A percentile compares a stretch with the other conserved stretches of the same genome.
Conservation (phyloP, 805 yeast species). For the Clavispora carvajalis region DNA sequence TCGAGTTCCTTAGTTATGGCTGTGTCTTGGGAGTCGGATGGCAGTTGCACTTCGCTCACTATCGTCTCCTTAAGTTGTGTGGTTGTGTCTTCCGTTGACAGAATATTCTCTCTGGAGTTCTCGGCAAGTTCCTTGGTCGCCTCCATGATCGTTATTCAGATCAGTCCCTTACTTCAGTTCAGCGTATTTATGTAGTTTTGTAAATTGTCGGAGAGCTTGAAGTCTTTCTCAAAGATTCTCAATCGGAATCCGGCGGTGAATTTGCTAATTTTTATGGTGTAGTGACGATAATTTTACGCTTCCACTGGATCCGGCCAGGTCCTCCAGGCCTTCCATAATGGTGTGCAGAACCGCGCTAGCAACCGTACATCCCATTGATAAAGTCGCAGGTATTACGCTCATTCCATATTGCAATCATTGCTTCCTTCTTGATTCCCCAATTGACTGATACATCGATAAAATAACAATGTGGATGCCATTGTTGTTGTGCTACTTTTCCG, state of each 20-base stretch:
- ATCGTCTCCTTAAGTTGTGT: no score
- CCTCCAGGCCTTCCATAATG: not conserved
- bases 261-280: no score
- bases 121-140: no score
- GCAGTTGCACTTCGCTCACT: no score
- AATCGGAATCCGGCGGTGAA: no score
- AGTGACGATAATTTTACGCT: no score
- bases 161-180: not conserved
- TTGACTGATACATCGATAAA: not conserved
- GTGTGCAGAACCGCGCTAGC: not conserved
- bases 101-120: not conserved
- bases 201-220: no score
- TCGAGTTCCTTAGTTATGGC: no score
- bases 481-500: slow-evolving; percentile 22
- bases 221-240: no score
- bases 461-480: slow-evolving; percentile 4
- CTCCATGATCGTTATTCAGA: no score
- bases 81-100: not conserved
- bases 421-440: not conserved
- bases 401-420: not conserved
- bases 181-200: no score
- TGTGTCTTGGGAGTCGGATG: no score
- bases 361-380: not conserved
- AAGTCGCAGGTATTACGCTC: not conserved
- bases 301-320: not conserved